phyloP scores from a whole-genome alignment of 2,329 filamentous ascomycete species.

The Microdochium nivale region DNA sequence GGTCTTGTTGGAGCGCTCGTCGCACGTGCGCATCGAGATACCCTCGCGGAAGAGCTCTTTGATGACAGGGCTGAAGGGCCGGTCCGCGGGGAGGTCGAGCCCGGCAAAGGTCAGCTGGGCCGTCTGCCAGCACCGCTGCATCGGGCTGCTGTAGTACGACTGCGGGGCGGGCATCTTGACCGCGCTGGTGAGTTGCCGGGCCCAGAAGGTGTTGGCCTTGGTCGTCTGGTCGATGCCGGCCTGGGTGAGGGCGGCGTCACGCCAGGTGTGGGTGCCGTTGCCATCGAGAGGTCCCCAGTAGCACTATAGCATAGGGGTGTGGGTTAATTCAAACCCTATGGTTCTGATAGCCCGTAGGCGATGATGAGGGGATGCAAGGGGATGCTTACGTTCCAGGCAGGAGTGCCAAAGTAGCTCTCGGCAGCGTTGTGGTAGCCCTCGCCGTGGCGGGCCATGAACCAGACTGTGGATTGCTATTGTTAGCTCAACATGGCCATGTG shows the following conservation, averaged over 20 bases:
- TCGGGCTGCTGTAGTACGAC: conserved; percentile 56
- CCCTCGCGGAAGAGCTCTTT: conserved; percentile 60
- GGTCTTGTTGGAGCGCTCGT: conserved; percentile 47
- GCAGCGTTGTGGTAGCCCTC: conserved; percentile 58
- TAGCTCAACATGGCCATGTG: background rate
- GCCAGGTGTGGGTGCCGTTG: conserved; percentile 54
- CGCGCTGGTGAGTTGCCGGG: conserved; percentile 37
- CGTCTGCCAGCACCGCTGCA: conserved; percentile 55
- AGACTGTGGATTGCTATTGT: conserved; percentile 19
- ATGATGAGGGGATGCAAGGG: background rate
- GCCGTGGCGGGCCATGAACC: conserved; percentile 63
- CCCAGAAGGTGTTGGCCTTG: conserved; percentile 52
- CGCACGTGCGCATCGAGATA: conserved; percentile 61
- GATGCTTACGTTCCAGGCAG: conserved; percentile 54
- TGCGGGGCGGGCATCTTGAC: conserved; percentile 51
- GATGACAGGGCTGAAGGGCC: conserved; percentile 47
- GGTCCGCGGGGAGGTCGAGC: conserved; percentile 39
- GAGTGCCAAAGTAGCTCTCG: conserved; percentile 57
- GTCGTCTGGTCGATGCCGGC: conserved; percentile 48
- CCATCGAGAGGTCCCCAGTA: conserved; percentile 60
- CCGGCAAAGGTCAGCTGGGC: conserved; percentile 51
- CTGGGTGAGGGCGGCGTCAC: conserved; percentile 53
- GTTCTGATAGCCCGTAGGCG: too few relatives aligned
- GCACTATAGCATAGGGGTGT: conserved; percentile 29
- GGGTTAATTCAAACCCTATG: too few relatives aligned